Evolutionary conservation across 441 rosid species (phyloP).

Genomic region (Biscutella auriculata): DNA sequence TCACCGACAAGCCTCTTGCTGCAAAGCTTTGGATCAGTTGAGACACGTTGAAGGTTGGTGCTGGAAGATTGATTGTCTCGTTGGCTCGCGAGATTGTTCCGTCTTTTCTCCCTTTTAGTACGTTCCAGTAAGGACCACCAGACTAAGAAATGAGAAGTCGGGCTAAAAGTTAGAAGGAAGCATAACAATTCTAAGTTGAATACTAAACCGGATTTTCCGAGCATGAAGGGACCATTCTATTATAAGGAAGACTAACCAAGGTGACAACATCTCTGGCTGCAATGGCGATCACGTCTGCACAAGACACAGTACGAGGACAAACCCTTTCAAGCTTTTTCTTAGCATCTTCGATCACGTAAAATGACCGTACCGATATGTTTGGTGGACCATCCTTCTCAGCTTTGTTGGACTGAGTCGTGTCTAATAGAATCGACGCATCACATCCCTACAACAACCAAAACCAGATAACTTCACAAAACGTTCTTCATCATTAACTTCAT

Average conservation of each 20-base stretch:
- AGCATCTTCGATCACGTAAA: conserved; percentile 63
- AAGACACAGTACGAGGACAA: conserved; percentile 57
- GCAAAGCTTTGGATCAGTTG: conserved; percentile 67
- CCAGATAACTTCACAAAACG: not conserved
- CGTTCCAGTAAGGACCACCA: conserved; percentile 59
- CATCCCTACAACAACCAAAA: conserved; percentile 42
- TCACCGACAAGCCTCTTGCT: conserved; percentile 48
- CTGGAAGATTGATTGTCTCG: conserved; percentile 52
- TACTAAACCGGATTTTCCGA: too few species aligned
- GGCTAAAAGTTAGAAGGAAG: too few species aligned
- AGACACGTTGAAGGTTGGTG: conserved; percentile 51
- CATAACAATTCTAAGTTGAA: too few species aligned
- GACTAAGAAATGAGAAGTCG: conserved; percentile 33
- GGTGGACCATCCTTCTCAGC: conserved; percentile 84
- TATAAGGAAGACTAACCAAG: conserved; percentile 32
- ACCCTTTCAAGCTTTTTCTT: conserved; percentile 53
- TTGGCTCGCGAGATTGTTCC: conserved; percentile 49
- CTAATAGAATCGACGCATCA: conserved; percentile 61
- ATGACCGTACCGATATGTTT: conserved; percentile 53
- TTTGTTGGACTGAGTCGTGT: conserved; percentile 45
- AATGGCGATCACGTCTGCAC: conserved; percentile 49
- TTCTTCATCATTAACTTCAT: not conserved
- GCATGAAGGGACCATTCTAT: not conserved
- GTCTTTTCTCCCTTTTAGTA: conserved; percentile 63
- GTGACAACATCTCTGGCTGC: conserved; percentile 70